phyloP scores from a whole-genome alignment of 2,329 filamentous ascomycete genomes.

The Monosporascus cannonballus region DNA sequence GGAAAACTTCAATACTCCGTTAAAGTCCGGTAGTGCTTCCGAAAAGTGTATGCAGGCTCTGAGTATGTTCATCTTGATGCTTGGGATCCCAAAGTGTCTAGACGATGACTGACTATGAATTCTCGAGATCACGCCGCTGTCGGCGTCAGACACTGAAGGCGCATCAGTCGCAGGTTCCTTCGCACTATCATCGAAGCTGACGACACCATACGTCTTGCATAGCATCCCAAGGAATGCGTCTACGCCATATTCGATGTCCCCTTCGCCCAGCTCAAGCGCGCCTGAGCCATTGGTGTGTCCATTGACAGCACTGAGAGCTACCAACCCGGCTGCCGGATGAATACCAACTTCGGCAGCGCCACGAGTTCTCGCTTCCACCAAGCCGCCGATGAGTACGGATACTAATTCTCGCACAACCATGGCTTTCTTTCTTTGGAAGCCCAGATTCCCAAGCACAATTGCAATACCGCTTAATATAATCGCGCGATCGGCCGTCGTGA shows the following conservation, averaged over 20 bases:
- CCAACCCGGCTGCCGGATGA: slow-evolving; percentile 83
- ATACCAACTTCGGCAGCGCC: slow-evolving; percentile 95
- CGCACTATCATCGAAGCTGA: slow-evolving; percentile 38
- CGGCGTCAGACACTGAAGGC: slow-evolving; percentile 36
- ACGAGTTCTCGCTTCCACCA: slow-evolving; percentile 85
- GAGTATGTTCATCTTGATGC: slow-evolving; percentile 79
- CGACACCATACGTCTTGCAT: slow-evolving; percentile 59
- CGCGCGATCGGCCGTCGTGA: slow-evolving; percentile 70
- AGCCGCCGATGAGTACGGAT: slow-evolving; percentile 71
- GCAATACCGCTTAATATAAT: slow-evolving; percentile 81
- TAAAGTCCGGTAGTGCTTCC: slow-evolving; percentile 87
- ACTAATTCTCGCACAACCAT: slow-evolving; percentile 84
- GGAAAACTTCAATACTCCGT: slow-evolving; percentile 82
- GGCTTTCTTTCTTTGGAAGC: slow-evolving; percentile 82
- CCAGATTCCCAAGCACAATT: slow-evolving; percentile 73
- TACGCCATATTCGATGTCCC: slow-evolving; percentile 61
- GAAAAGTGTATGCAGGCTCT: slow-evolving; percentile 89
- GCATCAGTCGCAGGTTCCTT: slow-evolving; percentile 19
- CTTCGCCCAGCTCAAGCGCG: slow-evolving; percentile 56
- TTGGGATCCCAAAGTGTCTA: slow-evolving; percentile 69
- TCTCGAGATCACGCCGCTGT: slow-evolving; percentile 47
- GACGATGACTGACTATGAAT: slow-evolving; percentile 53
- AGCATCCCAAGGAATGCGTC: slow-evolving; percentile 56
- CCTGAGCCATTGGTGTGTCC: slow-evolving; percentile 44
- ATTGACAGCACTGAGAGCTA: slow-evolving; percentile 57